Evolutionary conservation across 2,329 filamentous ascomycete genomes (phyloP).

Genomic region (Colletotrichum eremochloae): DNA sequence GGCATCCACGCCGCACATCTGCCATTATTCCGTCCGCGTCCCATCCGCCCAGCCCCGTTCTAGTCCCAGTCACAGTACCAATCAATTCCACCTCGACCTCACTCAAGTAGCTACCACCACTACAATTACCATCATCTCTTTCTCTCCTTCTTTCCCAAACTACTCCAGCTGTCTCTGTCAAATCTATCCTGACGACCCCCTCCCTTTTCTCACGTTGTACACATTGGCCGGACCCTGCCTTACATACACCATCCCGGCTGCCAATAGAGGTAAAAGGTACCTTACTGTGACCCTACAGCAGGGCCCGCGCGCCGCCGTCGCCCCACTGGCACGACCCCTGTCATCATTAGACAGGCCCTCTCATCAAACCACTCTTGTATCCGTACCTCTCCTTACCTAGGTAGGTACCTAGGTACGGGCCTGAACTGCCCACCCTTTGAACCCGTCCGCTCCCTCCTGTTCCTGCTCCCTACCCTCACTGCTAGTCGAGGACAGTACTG

Average conservation of each 20-base stretch:
- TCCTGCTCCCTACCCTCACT: slow-evolving; percentile 11
- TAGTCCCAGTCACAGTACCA: slow-evolving; percentile 17
- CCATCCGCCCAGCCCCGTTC: slow-evolving; percentile 19
- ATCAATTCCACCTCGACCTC: slow-evolving; percentile 34
- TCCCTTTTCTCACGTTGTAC: slow-evolving; percentile 9
- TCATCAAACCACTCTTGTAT: slow-evolving; percentile 30
- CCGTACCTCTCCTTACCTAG: slow-evolving; percentile 19
- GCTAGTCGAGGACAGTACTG: slow-evolving; percentile 16
- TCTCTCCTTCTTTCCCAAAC: background rate
- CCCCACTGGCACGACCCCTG: slow-evolving; percentile 19
- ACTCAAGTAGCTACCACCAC: background rate
- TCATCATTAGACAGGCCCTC: slow-evolving; percentile 31
- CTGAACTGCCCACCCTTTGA: slow-evolving; percentile 32
- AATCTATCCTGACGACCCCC: slow-evolving; percentile 15
- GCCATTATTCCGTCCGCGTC: slow-evolving; percentile 18
- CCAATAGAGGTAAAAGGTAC: background rate
- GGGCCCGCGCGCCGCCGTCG: slow-evolving; percentile 28
- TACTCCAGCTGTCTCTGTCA: background rate
- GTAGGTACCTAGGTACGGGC: slow-evolving; percentile 10
- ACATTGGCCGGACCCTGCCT: slow-evolving; percentile 16
- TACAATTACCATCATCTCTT: background rate
- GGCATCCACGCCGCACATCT: slow-evolving; percentile 15
- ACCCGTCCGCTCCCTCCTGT: slow-evolving; percentile 23
- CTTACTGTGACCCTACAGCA: slow-evolving; percentile 9
- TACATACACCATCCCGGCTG: slow-evolving; percentile 8